Percentiles rank a stretch among this genome's conserved stretches.
Conservation (phyloP, 345 rosid genomes). For the Citrus hindsii region DNA sequence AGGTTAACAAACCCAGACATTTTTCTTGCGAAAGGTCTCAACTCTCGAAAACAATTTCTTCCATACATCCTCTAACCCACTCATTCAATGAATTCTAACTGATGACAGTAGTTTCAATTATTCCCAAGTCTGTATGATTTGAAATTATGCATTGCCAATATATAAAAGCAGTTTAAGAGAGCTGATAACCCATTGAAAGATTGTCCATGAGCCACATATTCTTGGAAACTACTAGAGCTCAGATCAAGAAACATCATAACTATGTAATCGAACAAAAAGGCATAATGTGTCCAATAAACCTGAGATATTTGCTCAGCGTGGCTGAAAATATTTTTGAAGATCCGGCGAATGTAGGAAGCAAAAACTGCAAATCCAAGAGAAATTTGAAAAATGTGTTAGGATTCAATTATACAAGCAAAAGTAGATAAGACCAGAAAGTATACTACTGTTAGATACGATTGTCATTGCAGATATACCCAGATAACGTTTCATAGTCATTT, state of each 20-base stretch:
- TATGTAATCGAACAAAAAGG: neutral
- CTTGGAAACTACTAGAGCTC: neutral
- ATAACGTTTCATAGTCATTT: neutral
- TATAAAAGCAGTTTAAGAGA: neutral
- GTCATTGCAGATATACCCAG: neutral
- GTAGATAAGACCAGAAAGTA: neutral
- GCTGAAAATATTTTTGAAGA: slow-evolving; percentile 84
- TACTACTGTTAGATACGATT: neutral
- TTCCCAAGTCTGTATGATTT: neutral
- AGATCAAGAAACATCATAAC: neutral
- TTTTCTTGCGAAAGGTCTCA: neutral
- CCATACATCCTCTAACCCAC: neutral
- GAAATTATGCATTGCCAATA: neutral
- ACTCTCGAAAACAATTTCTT: neutral
- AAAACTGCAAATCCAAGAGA: slow-evolving; percentile 53
- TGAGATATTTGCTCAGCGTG: slow-evolving; percentile 96
- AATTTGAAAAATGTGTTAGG: slow-evolving; percentile 3
- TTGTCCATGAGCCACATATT: neutral
- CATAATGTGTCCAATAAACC: slow-evolving; percentile 34
- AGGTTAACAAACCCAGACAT: neutral
- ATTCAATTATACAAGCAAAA: neutral
- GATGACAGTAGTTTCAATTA: neutral
- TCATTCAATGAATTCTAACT: neutral
- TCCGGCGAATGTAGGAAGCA: slow-evolving; percentile 71
- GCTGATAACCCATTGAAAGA: neutral